A percentile compares a stretch with the other conserved stretches of the same genome.
These are phyloP conservation scores for Phialocephala subalpina DNA, from an alignment of 2,329 filamentous ascomycete species.

Conservation along the genomic window DNA sequence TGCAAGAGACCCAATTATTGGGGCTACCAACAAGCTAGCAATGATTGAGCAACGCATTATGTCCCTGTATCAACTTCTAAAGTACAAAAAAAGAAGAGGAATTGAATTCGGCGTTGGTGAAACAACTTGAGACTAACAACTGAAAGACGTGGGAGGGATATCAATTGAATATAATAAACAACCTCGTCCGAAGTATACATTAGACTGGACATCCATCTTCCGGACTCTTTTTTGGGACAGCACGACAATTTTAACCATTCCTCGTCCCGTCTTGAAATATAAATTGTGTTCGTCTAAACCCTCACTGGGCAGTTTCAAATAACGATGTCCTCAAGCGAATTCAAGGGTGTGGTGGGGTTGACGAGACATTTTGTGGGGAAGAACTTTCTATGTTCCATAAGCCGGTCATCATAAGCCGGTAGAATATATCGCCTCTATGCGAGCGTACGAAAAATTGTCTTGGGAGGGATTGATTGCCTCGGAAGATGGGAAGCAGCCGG, in stretches of 20 bases:
- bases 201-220: not conserved
- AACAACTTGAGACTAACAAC: not conserved
- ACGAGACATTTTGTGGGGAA: slow-evolving; percentile 2
- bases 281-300: slow-evolving; percentile 1
- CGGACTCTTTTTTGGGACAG: not conserved
- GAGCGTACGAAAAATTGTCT: not conserved
- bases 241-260: not conserved
- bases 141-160: not conserved
- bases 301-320: not conserved
- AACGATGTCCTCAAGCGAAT: slow-evolving; percentile 3
- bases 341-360: slow-evolving; percentile 6
- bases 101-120: not conserved
- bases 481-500: not conserved
- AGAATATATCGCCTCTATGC: slow-evolving; percentile 1
- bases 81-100: not conserved
- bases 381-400: not conserved
- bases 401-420: not conserved
- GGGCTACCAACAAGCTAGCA: slow-evolving; percentile 20
- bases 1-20: slow-evolving; percentile 20
- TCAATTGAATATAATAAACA: not conserved
- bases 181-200: not conserved
- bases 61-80: not conserved
- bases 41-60: slow-evolving; percentile 28
- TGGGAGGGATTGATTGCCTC: not conserved
- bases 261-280: slow-evolving; percentile 3